A percentile compares a stretch with the other conserved stretches of the same genome.
phyloP scores from a whole-genome alignment of 1,284 basidiomycete species.

The Hymenochaete sp. region DNA sequence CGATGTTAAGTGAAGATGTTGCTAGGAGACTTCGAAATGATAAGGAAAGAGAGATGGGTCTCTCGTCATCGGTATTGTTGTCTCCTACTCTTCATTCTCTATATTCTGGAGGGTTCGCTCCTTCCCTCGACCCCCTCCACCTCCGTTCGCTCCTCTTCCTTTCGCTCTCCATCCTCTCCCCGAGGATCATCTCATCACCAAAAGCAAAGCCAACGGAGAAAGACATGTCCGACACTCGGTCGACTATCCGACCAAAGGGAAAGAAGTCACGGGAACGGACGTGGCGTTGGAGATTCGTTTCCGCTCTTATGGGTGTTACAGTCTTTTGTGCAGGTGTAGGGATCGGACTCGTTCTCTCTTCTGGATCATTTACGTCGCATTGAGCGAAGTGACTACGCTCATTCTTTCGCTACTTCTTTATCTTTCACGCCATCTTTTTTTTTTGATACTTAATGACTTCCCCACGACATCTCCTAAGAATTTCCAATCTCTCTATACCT shows the following conservation, averaged over 20 bases:
- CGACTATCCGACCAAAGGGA: not conserved
- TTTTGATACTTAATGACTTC: too few species aligned
- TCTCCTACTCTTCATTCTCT: not conserved
- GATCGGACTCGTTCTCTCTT: slow-evolving; percentile 24
- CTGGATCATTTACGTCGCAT: not conserved
- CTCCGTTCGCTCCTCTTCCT: slow-evolving; percentile 38
- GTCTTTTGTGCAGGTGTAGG: slow-evolving; percentile 32
- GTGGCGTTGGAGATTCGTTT: slow-evolving; percentile 23
- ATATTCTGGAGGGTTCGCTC: slow-evolving; percentile 15
- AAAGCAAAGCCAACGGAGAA: not conserved
- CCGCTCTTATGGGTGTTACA: slow-evolving; percentile 25
- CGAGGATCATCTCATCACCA: slow-evolving; percentile 19
- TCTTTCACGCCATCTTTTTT: too few species aligned
- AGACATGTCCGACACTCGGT: not conserved
- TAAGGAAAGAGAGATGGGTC: not conserved
- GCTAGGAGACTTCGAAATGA: slow-evolving; percentile 29
- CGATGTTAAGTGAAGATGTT: slow-evolving; percentile 47
- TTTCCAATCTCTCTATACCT: too few species aligned
- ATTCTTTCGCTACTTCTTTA: too few species aligned
- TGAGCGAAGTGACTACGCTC: too few species aligned
- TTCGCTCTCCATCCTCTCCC: slow-evolving; percentile 38
- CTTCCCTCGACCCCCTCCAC: slow-evolving; percentile 39
- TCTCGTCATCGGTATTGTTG: slow-evolving; percentile 11
- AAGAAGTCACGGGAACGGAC: slow-evolving; percentile 15
- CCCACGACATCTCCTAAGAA: too few species aligned